Conservation (phyloP, 2,329 filamentous ascomycete genomes). For the Paraconiothyrium sp. region DNA sequence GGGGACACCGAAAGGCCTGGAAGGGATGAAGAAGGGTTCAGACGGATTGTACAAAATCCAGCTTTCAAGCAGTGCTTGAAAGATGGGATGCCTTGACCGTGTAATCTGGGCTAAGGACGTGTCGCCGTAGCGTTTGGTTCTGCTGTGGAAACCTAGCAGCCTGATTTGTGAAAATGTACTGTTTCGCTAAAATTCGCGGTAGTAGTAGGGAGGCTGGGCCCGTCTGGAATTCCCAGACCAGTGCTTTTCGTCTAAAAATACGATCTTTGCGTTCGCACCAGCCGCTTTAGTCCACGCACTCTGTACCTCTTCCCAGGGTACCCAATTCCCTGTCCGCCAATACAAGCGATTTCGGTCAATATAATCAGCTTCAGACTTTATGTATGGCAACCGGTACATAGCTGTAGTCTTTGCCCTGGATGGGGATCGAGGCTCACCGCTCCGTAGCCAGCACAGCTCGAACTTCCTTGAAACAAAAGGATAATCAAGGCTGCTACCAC, state of each 20-base stretch:
- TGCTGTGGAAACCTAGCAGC: neutral
- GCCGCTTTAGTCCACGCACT: neutral
- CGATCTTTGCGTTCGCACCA: neutral
- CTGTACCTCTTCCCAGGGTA: neutral
- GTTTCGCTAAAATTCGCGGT: neutral
- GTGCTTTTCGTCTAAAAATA: neutral
- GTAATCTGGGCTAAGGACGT: neutral
- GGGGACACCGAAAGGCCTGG: slow-evolving; percentile 9
- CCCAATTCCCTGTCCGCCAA: neutral
- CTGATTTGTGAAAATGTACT: too few species aligned
- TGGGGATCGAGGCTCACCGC: neutral
- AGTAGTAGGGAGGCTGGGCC: neutral
- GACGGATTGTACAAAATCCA: neutral
- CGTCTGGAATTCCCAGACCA: neutral
- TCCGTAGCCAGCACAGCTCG: neutral
- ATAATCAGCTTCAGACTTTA: neutral
- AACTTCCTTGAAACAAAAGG: neutral
- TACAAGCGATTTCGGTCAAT: neutral
- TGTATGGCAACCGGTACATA: neutral
- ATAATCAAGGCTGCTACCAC: neutral
- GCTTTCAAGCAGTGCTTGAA: neutral
- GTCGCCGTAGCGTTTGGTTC: neutral
- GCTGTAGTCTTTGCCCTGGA: neutral
- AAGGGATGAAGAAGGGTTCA: slow-evolving; percentile 16
- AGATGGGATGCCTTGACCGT: neutral